A percentile compares a stretch with the other conserved stretches of the same genome.
Conservation (phyloP, 2,329 filamentous ascomycete species). For the Talaromyces sp. region DNA sequence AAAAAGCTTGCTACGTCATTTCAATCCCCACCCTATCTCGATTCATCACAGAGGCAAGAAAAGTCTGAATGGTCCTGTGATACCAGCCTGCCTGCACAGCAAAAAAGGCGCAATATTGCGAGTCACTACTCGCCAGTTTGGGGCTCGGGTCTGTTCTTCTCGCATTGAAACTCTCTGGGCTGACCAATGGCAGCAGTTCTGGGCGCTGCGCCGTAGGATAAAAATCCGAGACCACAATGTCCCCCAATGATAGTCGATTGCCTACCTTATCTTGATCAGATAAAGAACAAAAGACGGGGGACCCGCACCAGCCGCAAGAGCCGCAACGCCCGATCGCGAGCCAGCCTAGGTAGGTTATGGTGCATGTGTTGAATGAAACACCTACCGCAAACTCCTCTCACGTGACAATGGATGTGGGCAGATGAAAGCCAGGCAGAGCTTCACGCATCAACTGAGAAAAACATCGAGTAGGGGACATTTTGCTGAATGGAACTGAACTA, state of each 20-base stretch:
- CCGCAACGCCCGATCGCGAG: background rate
- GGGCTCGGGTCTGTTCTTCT: background rate
- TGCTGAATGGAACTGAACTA: background rate
- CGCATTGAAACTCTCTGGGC: background rate
- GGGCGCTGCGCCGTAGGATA: background rate
- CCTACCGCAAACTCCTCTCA: background rate
- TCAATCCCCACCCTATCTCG: background rate
- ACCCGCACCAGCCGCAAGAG: background rate
- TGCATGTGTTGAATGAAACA: background rate
- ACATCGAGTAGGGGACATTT: too few species aligned
- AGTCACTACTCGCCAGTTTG: background rate
- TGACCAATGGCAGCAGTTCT: background rate
- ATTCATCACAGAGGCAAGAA: background rate
- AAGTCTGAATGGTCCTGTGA: conserved; percentile 9
- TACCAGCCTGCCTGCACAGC: background rate
- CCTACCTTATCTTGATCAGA: background rate
- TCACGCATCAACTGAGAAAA: background rate
- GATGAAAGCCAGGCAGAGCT: background rate
- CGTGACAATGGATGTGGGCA: background rate
- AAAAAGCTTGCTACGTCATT: background rate
- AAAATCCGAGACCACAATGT: background rate
- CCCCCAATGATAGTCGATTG: background rate
- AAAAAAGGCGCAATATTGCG: background rate
- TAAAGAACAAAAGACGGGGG: background rate
- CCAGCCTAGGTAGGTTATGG: background rate